Evolutionary conservation across 2,329 filamentous ascomycete species (phyloP), one percentile per base, ranked within the genome.

Genomic region (Xylaria sp.): DNA sequence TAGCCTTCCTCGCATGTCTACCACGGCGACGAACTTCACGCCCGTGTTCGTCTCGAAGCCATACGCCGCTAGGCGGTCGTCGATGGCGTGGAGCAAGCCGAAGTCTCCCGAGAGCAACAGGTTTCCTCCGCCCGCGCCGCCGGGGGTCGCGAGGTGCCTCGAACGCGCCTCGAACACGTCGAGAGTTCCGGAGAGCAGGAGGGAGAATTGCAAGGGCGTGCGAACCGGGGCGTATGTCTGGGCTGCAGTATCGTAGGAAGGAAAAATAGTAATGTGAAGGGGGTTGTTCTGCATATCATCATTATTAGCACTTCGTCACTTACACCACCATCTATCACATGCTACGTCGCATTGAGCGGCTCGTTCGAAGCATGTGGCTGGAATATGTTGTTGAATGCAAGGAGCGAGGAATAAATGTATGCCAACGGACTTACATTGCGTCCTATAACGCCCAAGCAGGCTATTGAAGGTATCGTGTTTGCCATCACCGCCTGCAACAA

Each of bases 21-120:
- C 91, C 3, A 98, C 89, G 71, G 94, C 91, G 41, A 98, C 90
- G 77, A 99, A 90, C 79, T 95, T 94, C 72, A 97, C 90, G 50
- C 94, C 94, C 31, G 96, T 98, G 81, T 97, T 98, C 66, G 96
- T 98, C 81, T 98, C 89, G 89, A 93, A 98, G 76, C 96, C 96
- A 83, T 98, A 99, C 74, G 94, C 92, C 44, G 94, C 94, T 56
- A 98, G 87, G 31, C 94, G 89, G 83, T 99, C 95, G 83, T 98
- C 96, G 69, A 98, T 87, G 68, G 94, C 94, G 82, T 98, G 95
- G 60, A 99, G 87, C 13, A 98, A 88, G 37, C 96, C 95, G 73
- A 96, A 91, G 80, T 98, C 95, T 75, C 96, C 94, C 60, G 93
- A 92, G 52, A 89, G 46, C 46, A 66, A 50, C 69, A 69, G 63